These are phyloP conservation scores for Tritrichomonas foetus DNA, from an alignment of 208 protist species.

Conservation along the genomic window DNA sequence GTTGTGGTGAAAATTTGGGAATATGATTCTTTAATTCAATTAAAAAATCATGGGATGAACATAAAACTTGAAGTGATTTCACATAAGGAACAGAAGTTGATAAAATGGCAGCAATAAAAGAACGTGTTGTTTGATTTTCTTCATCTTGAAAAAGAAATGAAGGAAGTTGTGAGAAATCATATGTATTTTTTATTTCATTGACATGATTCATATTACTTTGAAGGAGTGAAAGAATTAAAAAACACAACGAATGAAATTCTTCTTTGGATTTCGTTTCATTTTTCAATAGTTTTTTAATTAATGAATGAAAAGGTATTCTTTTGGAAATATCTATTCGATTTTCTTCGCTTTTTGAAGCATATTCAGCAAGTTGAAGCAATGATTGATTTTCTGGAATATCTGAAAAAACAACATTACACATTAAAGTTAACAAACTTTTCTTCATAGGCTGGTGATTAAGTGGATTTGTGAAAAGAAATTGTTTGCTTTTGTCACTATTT, in stretches of 20 bases:
- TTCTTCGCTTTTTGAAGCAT: neutral
- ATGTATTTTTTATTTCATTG: neutral
- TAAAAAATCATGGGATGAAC: neutral
- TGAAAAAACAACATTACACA: neutral
- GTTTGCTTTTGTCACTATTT: neutral
- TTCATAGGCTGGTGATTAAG: neutral
- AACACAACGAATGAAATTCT: neutral
- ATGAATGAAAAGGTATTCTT: neutral
- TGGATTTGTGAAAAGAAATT: neutral
- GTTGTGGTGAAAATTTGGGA: neutral
- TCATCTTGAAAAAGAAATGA: neutral
- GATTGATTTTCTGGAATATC: neutral
- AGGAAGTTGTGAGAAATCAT: neutral
- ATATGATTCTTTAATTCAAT: neutral
- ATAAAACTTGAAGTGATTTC: neutral
- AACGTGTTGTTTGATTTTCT: neutral
- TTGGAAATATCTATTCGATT: neutral
- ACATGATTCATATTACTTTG: neutral
- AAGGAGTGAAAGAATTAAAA: neutral
- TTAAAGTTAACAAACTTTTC: neutral
- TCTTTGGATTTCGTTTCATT: neutral
- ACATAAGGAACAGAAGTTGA: neutral
- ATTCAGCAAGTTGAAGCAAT: neutral
- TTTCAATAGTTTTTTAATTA: neutral
- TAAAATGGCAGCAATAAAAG: slow-evolving; percentile 16